Percentiles rank a stretch among this genome's conserved stretches.
Conservation (phyloP, 2,329 filamentous ascomycete genomes). For the Fusarium succisae region DNA sequence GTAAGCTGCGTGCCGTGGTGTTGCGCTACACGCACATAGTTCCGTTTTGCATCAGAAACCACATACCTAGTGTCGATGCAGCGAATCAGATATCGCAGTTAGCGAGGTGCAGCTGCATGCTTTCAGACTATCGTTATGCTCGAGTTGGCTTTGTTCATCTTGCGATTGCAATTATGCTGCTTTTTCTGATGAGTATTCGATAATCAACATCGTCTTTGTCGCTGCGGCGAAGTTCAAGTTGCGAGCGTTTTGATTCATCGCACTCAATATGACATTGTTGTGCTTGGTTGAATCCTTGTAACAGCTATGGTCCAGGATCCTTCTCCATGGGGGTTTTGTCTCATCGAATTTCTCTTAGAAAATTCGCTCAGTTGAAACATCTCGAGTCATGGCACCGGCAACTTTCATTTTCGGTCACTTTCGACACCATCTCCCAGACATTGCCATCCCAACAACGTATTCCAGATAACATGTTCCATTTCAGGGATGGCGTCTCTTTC, state of each 20-base stretch:
- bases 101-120: constrained; percentile 3
- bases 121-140: not conserved
- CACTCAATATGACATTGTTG: not conserved
- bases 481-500: not conserved
- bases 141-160: not conserved
- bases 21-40: not conserved
- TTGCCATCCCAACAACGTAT: not conserved
- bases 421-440: not conserved
- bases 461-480: not conserved
- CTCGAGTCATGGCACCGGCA: constrained; percentile 21
- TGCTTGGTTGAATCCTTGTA: not conserved
- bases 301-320: not conserved
- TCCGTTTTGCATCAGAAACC: not conserved
- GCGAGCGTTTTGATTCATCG: not conserved
- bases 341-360: not conserved
- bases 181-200: not conserved
- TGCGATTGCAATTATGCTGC: not conserved
- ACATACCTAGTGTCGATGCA: constrained; percentile 1
- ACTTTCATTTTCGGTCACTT: not conserved
- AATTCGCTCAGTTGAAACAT: constrained; percentile 10
- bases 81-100: constrained; percentile 23
- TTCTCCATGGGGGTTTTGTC: not conserved
- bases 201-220: not conserved
- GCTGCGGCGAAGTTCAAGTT: not conserved
- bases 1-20: constrained; percentile 15